A percentile compares a stretch with the other conserved stretches of the same genome.
phyloP scores from a whole-genome alignment of 768 basidiomycete genomes.

The Pulveroboletus ravenelii region DNA sequence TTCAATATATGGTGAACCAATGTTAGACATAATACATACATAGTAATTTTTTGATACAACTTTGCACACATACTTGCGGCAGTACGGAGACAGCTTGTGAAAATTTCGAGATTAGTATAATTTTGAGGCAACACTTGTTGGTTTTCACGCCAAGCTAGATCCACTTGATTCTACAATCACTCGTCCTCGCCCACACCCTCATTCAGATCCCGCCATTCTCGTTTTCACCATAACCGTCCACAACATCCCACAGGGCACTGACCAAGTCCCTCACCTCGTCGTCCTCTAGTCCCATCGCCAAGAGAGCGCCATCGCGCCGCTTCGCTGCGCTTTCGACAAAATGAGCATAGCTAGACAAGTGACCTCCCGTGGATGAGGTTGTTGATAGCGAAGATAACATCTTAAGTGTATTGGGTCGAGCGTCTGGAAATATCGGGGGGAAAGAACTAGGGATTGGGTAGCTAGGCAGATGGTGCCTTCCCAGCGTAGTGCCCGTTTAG shows the following conservation, averaged over 20 bases:
- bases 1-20: neutral
- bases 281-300: conserved; percentile 38
- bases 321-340: conserved; percentile 44
- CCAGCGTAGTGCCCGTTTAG: conserved; percentile 6
- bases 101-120: no score
- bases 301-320: conserved; percentile 34
- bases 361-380: conserved; percentile 33
- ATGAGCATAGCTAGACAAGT: conserved; percentile 50
- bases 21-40: no score
- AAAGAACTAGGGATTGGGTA: conserved; percentile 62
- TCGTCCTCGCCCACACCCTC: conserved; percentile 19
- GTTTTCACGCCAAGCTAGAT: neutral
- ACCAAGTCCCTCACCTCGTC: conserved; percentile 57
- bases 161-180: neutral
- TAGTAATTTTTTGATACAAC: no score
- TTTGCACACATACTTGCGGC: no score
- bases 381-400: conserved; percentile 45
- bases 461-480: conserved; percentile 44
- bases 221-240: conserved; percentile 39
- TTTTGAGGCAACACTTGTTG: no score
- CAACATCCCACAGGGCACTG: conserved; percentile 56
- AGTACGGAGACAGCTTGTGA: no score
- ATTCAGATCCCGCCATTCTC: conserved; percentile 12
- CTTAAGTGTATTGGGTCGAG: conserved; percentile 17
- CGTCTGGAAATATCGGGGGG: conserved; percentile 39